These are phyloP conservation scores for Rhizodiscina lignyota DNA, from an alignment of 495 filamentous ascomycete genomes.

Conservation along the genomic window DNA sequence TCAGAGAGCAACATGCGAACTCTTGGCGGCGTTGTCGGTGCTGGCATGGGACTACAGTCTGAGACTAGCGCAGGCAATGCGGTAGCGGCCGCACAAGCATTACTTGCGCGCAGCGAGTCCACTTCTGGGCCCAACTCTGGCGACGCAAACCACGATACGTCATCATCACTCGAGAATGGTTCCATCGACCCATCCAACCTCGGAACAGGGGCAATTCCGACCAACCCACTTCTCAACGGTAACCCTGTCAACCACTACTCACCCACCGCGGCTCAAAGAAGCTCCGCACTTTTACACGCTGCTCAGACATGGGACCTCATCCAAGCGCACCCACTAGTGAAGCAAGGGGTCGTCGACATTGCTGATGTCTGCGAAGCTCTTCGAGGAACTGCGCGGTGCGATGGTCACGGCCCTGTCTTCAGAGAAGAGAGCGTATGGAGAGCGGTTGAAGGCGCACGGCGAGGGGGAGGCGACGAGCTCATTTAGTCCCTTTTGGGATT, in stretches of 20 bases:
- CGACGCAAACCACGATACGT: not conserved
- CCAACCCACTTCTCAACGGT: not conserved
- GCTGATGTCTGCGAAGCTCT: slow-evolving; percentile 58
- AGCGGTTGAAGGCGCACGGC: slow-evolving; percentile 57
- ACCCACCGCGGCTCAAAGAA: slow-evolving; percentile 10
- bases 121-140: not conserved
- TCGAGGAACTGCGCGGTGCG: slow-evolving; percentile 63
- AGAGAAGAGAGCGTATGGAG: slow-evolving; percentile 54
- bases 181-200: not conserved
- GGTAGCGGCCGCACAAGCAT: not conserved
- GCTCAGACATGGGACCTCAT: slow-evolving; percentile 86
- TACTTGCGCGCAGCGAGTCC: not conserved
- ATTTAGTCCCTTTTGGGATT: slow-evolving; percentile 9
- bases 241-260: not conserved
- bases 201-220: not conserved
- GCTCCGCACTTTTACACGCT: slow-evolving; percentile 63
- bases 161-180: not conserved
- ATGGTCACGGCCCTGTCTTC: slow-evolving; percentile 84
- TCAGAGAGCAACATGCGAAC: too few species aligned
- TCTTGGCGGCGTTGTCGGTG: too few species aligned
- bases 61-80: not conserved
- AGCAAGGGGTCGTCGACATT: slow-evolving; percentile 71
- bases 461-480: slow-evolving; percentile 21
- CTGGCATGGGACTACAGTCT: not conserved
- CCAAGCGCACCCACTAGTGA: slow-evolving; percentile 63